Percentiles rank a stretch among this genome's conserved stretches.
These are phyloP conservation scores for Barnettozyma californica DNA, from an alignment of 805 yeast species.

Conservation along the genomic window DNA sequence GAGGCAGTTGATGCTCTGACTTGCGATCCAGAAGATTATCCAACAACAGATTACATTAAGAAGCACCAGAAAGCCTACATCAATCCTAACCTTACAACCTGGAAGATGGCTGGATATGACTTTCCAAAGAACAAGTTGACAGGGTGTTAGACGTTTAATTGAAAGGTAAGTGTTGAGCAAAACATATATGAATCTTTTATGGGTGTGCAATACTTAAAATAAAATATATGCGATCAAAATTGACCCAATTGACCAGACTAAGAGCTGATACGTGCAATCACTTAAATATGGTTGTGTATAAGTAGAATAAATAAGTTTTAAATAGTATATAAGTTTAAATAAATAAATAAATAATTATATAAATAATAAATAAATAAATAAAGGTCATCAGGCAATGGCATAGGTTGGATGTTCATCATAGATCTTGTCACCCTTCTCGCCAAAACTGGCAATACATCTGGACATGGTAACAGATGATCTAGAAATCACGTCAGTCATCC, in stretches of 20 bases:
- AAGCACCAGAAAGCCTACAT: slow-evolving; percentile 63
- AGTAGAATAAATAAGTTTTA: neutral
- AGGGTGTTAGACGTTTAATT: slow-evolving; percentile 24
- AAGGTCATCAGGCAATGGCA: slow-evolving; percentile 22
- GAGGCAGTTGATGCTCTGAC: slow-evolving; percentile 49
- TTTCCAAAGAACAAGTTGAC: slow-evolving; percentile 59
- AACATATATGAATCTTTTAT: no score
- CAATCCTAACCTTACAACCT: slow-evolving; percentile 64
- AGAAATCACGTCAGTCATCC: slow-evolving; percentile 83
- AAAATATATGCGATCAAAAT: no score
- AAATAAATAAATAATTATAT: slow-evolving; percentile 8
- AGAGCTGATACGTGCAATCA: no score
- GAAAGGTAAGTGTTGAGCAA: no score
- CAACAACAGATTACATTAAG: slow-evolving; percentile 80
- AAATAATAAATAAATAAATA: slow-evolving; percentile 2
- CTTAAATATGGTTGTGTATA: neutral
- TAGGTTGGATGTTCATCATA: slow-evolving; percentile 35
- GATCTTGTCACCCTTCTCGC: slow-evolving; percentile 57
- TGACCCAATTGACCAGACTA: no score
- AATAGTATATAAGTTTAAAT: neutral
- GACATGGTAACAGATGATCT: slow-evolving; percentile 91
- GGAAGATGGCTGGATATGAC: slow-evolving; percentile 71
- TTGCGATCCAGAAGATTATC: slow-evolving; percentile 84
- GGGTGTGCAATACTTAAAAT: no score
- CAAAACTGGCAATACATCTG: slow-evolving; percentile 69